Evolutionary conservation across 208 protist species (phyloP).

Genomic region (Kentomonas sorsogonicus): DNA sequence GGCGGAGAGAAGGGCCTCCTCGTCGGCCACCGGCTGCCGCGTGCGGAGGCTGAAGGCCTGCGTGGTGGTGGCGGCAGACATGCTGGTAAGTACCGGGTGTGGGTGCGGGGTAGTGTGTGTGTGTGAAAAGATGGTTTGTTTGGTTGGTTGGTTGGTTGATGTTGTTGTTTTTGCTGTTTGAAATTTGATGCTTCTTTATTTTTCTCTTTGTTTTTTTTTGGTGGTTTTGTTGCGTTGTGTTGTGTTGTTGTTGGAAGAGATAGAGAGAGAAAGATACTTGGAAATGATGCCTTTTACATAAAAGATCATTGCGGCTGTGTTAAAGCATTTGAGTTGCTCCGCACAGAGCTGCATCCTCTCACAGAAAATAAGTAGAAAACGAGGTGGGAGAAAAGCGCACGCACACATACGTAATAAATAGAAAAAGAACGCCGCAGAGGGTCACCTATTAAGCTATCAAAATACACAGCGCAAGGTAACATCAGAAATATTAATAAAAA

Average conservation of each 20-base stretch:
- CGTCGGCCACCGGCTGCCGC: constrained; percentile 65
- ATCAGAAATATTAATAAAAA: constrained; percentile 9
- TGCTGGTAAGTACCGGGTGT: neutral
- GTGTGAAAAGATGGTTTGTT: too few species aligned
- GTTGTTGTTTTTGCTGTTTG: too few species aligned
- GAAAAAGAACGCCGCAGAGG: neutral
- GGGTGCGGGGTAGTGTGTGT: neutral
- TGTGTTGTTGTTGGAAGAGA: too few species aligned
- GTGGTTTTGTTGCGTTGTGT: too few species aligned
- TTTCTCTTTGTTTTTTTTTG: too few species aligned
- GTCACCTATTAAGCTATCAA: neutral
- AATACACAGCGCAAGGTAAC: too few species aligned
- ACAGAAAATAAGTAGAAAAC: constrained; percentile 10
- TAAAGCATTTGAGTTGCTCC: neutral
- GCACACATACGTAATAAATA: neutral
- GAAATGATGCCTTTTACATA: too few species aligned
- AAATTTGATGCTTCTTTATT: too few species aligned
- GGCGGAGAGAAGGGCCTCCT: constrained; percentile 68
- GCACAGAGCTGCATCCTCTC: neutral
- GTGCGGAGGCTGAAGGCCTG: constrained; percentile 79
- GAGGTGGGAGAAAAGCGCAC: constrained; percentile 4
- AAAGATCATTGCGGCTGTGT: too few species aligned
- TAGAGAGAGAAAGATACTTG: too few species aligned
- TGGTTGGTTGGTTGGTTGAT: too few species aligned
- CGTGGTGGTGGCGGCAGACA: constrained; percentile 16